A percentile compares a stretch with the other conserved stretches of the same genome.
These are phyloP conservation scores for Candida sojae DNA, from an alignment of 1,139 yeast species.

Conservation along the genomic window DNA sequence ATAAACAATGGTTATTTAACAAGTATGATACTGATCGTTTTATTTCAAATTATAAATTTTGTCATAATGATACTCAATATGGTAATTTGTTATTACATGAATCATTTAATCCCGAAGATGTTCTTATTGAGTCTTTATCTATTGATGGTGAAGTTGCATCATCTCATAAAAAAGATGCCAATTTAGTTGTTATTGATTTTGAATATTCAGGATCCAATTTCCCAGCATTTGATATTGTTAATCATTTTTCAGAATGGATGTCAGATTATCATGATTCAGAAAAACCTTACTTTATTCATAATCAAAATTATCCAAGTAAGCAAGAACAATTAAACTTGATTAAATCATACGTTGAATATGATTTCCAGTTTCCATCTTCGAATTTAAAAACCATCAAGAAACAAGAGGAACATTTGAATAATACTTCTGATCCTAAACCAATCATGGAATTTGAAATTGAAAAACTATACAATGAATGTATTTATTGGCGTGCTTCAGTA, in stretches of 20 bases:
- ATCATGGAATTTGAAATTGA: constrained; percentile 55
- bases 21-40: constrained; percentile 50
- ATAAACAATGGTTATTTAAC: constrained; percentile 63
- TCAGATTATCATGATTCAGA: constrained; percentile 77
- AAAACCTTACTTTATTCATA: constrained; percentile 58
- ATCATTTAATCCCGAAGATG: constrained; percentile 34
- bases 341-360: constrained; percentile 68
- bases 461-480: constrained; percentile 60
- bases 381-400: constrained; percentile 25
- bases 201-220: constrained; percentile 95
- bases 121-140: constrained; percentile 29
- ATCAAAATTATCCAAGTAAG: constrained; percentile 60
- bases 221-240: constrained; percentile 87
- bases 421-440: constrained; percentile 20
- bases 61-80: constrained; percentile 96
- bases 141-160: constrained; percentile 21
- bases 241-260: constrained; percentile 97
- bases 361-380: constrained; percentile 42
- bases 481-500: constrained; percentile 80
- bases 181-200: constrained; percentile 90
- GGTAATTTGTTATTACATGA: constrained; percentile 73
- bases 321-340: constrained; percentile 72
- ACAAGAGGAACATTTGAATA: constrained; percentile 17
- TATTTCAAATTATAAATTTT: constrained; percentile 62
- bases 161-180: constrained; percentile 55